Percentiles rank a stretch among this genome's conserved stretches.
Evolutionary conservation across 345 rosid genomes (phyloP).

Genomic region (Bruguiera gymnorhiza): DNA sequence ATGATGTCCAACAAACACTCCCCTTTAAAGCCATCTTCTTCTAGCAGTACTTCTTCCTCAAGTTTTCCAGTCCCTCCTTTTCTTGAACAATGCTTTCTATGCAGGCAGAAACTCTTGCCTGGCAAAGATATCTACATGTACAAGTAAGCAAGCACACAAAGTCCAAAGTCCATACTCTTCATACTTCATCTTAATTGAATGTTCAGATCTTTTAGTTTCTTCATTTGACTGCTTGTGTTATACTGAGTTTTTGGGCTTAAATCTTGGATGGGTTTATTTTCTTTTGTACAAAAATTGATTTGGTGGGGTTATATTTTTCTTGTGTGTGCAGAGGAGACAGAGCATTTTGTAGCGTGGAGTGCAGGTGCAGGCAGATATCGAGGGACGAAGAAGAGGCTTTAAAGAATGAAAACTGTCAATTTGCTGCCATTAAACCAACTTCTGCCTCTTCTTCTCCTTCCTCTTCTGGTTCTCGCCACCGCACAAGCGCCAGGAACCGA

Average conservation of each 20-base stretch:
- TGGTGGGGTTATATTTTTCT: not conserved
- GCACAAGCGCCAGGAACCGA: slow-evolving; percentile 47
- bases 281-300: not conserved
- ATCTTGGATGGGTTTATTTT: not conserved
- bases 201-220: slow-evolving; percentile 13
- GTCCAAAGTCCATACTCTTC: not conserved
- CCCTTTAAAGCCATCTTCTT: slow-evolving; percentile 5
- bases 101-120: slow-evolving; percentile 57
- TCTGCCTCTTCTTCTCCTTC: slow-evolving; percentile 22
- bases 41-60: not conserved
- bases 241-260: not conserved
- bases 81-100: slow-evolving; percentile 69
- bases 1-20: slow-evolving; percentile 28
- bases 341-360: slow-evolving; percentile 86
- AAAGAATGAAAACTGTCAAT: slow-evolving; percentile 44
- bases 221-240: not conserved
- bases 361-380: slow-evolving; percentile 78
- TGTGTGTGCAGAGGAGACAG: slow-evolving; percentile 60
- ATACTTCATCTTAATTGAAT: not conserved
- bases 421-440: slow-evolving; percentile 36
- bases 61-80: slow-evolving; percentile 35
- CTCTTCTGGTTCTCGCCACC: slow-evolving; percentile 36
- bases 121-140: slow-evolving; percentile 95
- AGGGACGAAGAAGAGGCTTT: slow-evolving; percentile 73
- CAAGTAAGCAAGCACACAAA: slow-evolving; percentile 42